These are phyloP conservation scores for Salix suchowensis DNA, from an alignment of 345 rosid genomes.

Conservation along the genomic window DNA sequence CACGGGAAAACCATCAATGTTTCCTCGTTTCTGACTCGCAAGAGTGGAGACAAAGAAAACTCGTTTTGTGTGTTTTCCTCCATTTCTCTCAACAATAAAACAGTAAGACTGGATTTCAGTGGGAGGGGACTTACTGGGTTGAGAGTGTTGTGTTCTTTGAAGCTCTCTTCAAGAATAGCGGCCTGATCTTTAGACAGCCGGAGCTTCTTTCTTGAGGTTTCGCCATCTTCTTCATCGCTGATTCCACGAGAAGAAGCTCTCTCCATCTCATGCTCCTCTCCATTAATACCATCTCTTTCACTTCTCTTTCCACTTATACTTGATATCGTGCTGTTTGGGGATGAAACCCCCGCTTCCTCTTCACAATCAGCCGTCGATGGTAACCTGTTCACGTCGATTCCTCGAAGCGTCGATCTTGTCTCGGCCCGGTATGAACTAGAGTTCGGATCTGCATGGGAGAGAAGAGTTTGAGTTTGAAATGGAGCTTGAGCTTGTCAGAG, in stretches of 20 bases:
- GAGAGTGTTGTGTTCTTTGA: conserved; percentile 90
- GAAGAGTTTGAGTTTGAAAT: neutral
- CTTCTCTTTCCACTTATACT: conserved; percentile 86
- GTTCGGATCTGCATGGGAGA: conserved; percentile 66
- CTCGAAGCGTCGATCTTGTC: conserved; percentile 50
- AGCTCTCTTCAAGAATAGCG: conserved; percentile 86
- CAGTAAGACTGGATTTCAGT: neutral
- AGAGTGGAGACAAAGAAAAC: neutral
- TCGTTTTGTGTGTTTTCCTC: neutral
- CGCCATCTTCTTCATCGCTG: conserved; percentile 93
- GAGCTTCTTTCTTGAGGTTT: conserved; percentile 84
- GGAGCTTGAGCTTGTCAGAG: neutral
- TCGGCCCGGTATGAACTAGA: conserved; percentile 48
- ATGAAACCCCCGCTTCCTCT: conserved; percentile 81
- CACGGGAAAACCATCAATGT: neutral
- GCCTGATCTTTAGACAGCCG: conserved; percentile 93
- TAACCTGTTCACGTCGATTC: conserved; percentile 85
- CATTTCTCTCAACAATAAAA: conserved; percentile 15
- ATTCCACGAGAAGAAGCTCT: conserved; percentile 68
- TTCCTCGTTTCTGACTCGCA: neutral
- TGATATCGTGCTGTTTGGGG: conserved; percentile 92
- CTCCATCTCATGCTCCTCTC: conserved; percentile 58
- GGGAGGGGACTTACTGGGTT: conserved; percentile 60
- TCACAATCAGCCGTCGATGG: conserved; percentile 69
- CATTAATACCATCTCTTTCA: conserved; percentile 63